phyloP scores from a whole-genome alignment of 2,329 filamentous ascomycete species.

The Meredithiella fracta region DNA sequence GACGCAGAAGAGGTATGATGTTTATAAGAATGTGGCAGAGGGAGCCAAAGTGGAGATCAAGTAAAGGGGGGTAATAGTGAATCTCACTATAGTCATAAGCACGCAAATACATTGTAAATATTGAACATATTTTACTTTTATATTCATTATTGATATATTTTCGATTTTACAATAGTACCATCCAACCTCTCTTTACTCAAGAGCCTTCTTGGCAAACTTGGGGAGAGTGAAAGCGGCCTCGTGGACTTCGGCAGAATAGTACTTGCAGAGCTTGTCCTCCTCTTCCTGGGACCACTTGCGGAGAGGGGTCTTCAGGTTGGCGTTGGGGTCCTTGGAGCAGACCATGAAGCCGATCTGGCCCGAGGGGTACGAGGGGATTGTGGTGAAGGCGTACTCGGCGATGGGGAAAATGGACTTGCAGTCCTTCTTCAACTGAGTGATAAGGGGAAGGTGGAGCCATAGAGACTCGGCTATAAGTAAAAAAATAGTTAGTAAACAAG shows the following conservation, averaged over 20 bases:
- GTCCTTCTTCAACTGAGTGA: conserved; percentile 87
- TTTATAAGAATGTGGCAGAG: conserved; percentile 65
- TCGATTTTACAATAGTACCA: neutral
- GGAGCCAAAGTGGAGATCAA: conserved; percentile 12
- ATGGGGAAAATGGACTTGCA: conserved; percentile 95
- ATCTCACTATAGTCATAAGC: neutral
- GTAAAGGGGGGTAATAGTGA: neutral
- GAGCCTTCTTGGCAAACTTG: conserved; percentile 73
- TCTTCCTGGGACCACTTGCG: conserved; percentile 71
- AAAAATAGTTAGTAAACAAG: neutral
- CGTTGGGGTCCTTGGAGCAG: conserved; percentile 82
- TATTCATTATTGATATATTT: neutral
- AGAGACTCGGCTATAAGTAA: conserved; percentile 73
- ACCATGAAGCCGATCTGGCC: conserved; percentile 99
- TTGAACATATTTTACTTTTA: neutral
- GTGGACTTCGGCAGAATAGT: conserved; percentile 97
- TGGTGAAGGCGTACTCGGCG: conserved; percentile 97
- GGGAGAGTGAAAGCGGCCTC: conserved; percentile 86
- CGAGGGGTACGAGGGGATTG: conserved; percentile 96
- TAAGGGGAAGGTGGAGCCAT: conserved; percentile 92
- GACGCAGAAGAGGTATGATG: conserved; percentile 77
- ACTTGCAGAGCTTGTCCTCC: conserved; percentile 82
- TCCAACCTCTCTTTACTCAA: conserved; percentile 29
- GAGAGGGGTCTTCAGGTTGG: conserved; percentile 71
- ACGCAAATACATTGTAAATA: neutral